A percentile compares a stretch with the other conserved stretches of the same genome.
phyloP scores from a whole-genome alignment of 2,329 filamentous ascomycete genomes.

The Samsoniella hepiali region DNA sequence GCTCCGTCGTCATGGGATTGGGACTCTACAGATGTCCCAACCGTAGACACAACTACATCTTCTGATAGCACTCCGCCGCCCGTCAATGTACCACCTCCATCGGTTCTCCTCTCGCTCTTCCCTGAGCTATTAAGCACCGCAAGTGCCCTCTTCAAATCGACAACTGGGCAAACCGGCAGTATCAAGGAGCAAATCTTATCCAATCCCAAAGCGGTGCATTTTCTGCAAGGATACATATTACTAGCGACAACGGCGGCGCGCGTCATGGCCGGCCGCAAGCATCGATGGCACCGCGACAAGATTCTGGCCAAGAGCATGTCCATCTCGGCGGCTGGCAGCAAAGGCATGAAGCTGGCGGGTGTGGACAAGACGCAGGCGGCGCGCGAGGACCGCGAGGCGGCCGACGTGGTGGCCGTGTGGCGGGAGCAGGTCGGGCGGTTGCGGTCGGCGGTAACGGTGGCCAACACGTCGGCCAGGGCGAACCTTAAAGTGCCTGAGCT shows the following conservation, averaged over 20 bases:
- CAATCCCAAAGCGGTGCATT: conserved; percentile 58
- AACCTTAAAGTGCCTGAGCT: conserved; percentile 66
- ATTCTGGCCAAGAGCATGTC: conserved; percentile 84
- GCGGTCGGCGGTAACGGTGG: conserved; percentile 66
- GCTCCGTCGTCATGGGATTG: conserved; percentile 46
- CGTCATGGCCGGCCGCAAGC: conserved; percentile 77
- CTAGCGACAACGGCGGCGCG: conserved; percentile 69
- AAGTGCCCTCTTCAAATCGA: conserved; percentile 62
- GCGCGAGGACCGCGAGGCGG: conserved; percentile 80
- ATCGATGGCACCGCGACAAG: conserved; percentile 87
- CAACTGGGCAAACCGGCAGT: conserved; percentile 55
- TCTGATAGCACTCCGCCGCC: conserved; percentile 54
- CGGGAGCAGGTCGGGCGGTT: conserved; percentile 71
- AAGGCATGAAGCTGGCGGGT: conserved; percentile 87
- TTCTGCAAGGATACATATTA: conserved; percentile 61
- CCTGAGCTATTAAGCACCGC: conserved; percentile 66
- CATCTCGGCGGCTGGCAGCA: conserved; percentile 72
- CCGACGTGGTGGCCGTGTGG: conserved; percentile 74
- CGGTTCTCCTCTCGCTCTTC: conserved; percentile 74
- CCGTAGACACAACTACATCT: conserved; percentile 20
- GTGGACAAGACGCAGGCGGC: conserved; percentile 79
- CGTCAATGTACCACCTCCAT: conserved; percentile 85
- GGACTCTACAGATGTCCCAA: conserved; percentile 40
- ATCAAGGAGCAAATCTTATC: conserved; percentile 62
- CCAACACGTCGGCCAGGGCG: conserved; percentile 55